phyloP scores from a whole-genome alignment of 1,284 basidiomycete genomes.

The Boletellus dicymbophilus region DNA sequence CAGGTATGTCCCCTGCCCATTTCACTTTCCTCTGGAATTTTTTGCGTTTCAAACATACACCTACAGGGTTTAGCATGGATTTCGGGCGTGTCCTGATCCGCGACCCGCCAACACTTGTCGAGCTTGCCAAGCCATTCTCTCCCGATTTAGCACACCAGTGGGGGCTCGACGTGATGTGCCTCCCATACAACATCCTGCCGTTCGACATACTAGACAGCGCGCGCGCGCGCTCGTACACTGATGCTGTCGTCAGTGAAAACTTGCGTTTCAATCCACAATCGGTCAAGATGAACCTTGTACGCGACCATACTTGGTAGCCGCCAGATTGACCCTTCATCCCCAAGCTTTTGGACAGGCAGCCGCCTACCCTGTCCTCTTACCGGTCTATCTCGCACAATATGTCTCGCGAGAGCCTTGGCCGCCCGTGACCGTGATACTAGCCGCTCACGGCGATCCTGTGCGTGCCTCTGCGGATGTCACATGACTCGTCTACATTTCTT shows the following conservation, averaged over 20 bases:
- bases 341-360: conserved; percentile 34
- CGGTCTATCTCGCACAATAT: conserved; percentile 41
- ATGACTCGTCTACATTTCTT: neutral
- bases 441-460: conserved; percentile 34
- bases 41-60: neutral
- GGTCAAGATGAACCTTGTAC: conserved; percentile 35
- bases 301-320: conserved; percentile 9
- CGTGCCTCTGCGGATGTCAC: conserved; percentile 6
- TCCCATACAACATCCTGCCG: conserved; percentile 36
- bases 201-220: conserved; percentile 31
- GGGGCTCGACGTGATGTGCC: conserved; percentile 36
- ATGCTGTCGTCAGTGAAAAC: conserved; percentile 27
- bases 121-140: conserved; percentile 34
- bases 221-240: conserved; percentile 22
- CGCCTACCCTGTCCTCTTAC: conserved; percentile 44
- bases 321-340: conserved; percentile 1
- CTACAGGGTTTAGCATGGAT: conserved; percentile 27
- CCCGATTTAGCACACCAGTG: conserved; percentile 33
- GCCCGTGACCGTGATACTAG: conserved; percentile 34
- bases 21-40: neutral
- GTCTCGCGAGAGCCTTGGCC: conserved; percentile 27
- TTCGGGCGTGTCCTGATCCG: conserved; percentile 34
- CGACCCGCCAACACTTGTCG: conserved; percentile 11
- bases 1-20: conserved; percentile 25
- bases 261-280: conserved; percentile 36